These are phyloP conservation scores for Candida lessepsii DNA, from an alignment of 805 yeast genomes.

Conservation along the genomic window DNA sequence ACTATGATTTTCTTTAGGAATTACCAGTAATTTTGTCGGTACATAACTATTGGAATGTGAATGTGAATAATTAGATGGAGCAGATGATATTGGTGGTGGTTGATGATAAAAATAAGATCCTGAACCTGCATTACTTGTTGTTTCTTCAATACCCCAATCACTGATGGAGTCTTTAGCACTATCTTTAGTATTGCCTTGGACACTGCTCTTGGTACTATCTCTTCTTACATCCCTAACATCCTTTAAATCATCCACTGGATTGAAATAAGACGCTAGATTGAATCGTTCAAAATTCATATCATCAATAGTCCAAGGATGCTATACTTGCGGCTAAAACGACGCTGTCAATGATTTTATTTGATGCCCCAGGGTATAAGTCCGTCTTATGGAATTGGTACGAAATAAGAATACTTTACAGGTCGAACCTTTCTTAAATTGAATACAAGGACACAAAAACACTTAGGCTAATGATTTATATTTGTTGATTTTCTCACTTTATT, in stretches of 20 bases:
- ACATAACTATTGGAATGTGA: background rate
- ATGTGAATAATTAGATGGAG: conserved; percentile 1
- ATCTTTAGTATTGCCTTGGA: no score
- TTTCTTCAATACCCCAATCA: conserved; percentile 39
- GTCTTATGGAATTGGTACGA: no score
- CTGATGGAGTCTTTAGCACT: conserved; percentile 19
- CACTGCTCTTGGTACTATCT: no score
- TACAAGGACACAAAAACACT: no score
- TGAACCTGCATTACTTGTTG: conserved; percentile 8
- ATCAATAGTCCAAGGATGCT: no score
- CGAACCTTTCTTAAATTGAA: no score
- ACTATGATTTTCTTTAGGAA: background rate
- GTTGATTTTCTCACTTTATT: conserved; percentile 2
- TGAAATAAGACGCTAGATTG: conserved; percentile 25
- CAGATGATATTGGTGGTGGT: conserved; percentile 3
- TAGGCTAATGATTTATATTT: background rate
- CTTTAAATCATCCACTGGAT: background rate
- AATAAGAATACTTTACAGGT: no score
- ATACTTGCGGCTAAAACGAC: no score
- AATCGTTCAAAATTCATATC: conserved; percentile 29
- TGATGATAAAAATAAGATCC: background rate
- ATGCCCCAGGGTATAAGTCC: no score
- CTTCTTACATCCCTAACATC: background rate
- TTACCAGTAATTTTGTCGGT: background rate
- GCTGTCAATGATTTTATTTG: no score